Conservation (phyloP, 257 asterid genomes). For the Handroanthus guayacan region DNA sequence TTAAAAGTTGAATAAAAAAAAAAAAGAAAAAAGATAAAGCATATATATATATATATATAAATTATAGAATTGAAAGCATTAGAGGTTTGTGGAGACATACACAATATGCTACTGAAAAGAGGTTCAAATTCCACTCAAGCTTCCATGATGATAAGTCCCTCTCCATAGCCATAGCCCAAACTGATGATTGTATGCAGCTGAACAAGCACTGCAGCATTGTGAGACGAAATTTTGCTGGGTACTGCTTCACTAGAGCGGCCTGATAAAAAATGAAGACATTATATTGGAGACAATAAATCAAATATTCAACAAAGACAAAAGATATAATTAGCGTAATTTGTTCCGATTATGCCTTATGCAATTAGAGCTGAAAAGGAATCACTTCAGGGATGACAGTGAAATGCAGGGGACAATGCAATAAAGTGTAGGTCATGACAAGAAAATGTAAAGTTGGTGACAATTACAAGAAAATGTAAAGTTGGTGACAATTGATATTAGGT, state of each 20-base stretch:
- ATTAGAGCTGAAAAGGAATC: no score
- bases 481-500: no score
- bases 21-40: not conserved
- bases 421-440: no score
- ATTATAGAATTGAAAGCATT: not conserved
- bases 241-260: slow-evolving; percentile 60
- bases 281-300: no score
- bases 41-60: not conserved
- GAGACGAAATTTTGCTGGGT: slow-evolving; percentile 61
- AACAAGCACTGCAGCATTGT: slow-evolving; percentile 63
- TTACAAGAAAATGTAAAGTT: no score
- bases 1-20: no score
- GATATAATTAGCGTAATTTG: no score
- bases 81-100: slow-evolving; percentile 50
- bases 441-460: no score
- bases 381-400: no score
- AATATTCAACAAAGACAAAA: no score
- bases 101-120: slow-evolving; percentile 66
- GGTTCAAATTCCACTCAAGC: slow-evolving; percentile 66
- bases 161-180: slow-evolving; percentile 62
- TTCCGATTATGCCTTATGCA: no score
- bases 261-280: slow-evolving; percentile 2
- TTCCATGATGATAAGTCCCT: slow-evolving; percentile 61
- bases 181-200: slow-evolving; percentile 64
- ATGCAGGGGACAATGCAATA: no score